Conservation (phyloP, 2,329 filamentous ascomycete genomes). For the Ophiostoma montium region DNA sequence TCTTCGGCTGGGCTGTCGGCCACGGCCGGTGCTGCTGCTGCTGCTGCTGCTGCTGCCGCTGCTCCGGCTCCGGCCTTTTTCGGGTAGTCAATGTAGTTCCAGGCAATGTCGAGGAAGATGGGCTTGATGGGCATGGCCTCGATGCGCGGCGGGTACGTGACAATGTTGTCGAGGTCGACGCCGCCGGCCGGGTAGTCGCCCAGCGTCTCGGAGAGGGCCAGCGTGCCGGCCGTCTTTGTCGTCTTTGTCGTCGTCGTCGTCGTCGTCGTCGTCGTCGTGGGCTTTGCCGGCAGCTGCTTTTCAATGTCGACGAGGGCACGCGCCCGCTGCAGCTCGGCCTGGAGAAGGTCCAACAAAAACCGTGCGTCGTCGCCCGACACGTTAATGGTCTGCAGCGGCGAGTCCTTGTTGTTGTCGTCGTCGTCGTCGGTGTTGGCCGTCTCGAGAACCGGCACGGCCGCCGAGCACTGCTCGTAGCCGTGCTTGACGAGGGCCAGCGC, state of each 20-base stretch:
- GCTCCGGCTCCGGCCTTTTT: slow-evolving; percentile 30
- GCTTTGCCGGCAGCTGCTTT: slow-evolving; percentile 36
- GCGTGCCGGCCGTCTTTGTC: background rate
- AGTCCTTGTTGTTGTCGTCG: slow-evolving; percentile 12
- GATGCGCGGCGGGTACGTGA: slow-evolving; percentile 74
- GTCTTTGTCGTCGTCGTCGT: background rate
- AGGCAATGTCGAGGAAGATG: slow-evolving; percentile 88
- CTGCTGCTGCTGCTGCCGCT: slow-evolving; percentile 11
- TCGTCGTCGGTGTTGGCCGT: slow-evolving; percentile 16
- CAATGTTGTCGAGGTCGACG: slow-evolving; percentile 65
- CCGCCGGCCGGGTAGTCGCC: slow-evolving; percentile 56
- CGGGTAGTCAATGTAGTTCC: slow-evolving; percentile 94
- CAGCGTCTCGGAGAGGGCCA: slow-evolving; percentile 57
- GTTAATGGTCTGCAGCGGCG: slow-evolving; percentile 49
- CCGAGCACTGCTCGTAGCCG: slow-evolving; percentile 47
- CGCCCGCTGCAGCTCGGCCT: slow-evolving; percentile 61
- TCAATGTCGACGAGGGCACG: slow-evolving; percentile 77
- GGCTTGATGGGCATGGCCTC: slow-evolving; percentile 83
- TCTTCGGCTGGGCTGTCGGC: slow-evolving; percentile 21
- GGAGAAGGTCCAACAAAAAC: slow-evolving; percentile 47
- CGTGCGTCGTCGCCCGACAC: slow-evolving; percentile 45
- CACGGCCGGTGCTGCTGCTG: slow-evolving; percentile 15
- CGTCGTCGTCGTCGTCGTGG: slow-evolving; percentile 3
- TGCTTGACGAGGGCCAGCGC: slow-evolving; percentile 74
- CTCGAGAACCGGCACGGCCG: slow-evolving; percentile 34